These are phyloP conservation scores for Rhynchospora pubera DNA, from an alignment of 176 grass and related monocot genomes.

Conservation along the genomic window DNA sequence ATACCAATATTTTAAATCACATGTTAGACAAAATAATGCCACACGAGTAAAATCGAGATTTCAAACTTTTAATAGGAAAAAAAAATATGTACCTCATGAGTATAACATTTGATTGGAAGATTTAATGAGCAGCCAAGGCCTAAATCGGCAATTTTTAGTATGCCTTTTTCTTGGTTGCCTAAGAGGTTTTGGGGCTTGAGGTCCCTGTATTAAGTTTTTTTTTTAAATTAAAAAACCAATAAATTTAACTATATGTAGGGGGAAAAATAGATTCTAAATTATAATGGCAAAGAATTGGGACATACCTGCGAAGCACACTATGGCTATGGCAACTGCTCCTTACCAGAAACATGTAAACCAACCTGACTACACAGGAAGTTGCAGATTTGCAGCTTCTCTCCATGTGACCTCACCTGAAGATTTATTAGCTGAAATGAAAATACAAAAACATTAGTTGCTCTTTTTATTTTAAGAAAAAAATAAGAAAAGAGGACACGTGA, in stretches of 20 bases:
- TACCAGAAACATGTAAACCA: too few species aligned
- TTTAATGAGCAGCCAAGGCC: slow-evolving; percentile 78
- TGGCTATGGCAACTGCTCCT: slow-evolving; percentile 85
- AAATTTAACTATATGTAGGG: too few species aligned
- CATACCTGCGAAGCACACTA: slow-evolving; percentile 91
- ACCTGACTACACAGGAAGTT: too few species aligned
- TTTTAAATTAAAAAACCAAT: neutral
- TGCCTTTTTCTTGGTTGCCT: slow-evolving; percentile 92
- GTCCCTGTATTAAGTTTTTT: slow-evolving; percentile 45
- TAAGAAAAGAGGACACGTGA: slow-evolving; percentile 85
- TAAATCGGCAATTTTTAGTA: slow-evolving; percentile 91
- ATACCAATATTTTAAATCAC: neutral
- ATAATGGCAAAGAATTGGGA: slow-evolving; percentile 11
- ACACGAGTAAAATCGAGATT: neutral
- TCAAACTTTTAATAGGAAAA: neutral
- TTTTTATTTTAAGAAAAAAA: too few species aligned
- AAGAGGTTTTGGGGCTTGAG: slow-evolving; percentile 92
- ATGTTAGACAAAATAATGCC: neutral
- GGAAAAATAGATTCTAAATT: neutral
- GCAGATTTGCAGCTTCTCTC: too few species aligned
- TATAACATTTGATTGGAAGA: slow-evolving; percentile 92
- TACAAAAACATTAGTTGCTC: too few species aligned
- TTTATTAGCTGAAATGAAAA: too few species aligned
- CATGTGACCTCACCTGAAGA: too few species aligned
- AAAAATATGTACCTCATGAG: slow-evolving; percentile 63